Base-by-base conservation (phyloP, 371 early-diverging fungal species). In the Zopfochytrium polystomum region DNA sequence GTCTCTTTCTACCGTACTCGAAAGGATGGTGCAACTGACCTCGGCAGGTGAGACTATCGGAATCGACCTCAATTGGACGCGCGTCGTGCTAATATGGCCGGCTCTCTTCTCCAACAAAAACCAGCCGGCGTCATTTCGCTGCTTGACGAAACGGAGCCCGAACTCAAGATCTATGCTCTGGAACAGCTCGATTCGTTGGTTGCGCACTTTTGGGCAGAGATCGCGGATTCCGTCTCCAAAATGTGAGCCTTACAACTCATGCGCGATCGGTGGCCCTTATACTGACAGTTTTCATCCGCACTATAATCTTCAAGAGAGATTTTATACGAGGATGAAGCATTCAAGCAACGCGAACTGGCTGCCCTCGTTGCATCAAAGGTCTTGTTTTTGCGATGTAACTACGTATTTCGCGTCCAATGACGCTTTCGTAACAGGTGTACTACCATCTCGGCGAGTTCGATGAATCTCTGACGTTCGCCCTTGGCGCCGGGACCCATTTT, bases 151-250 rank as follows among this genome's bases (percentile, higher is more conserved):
- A 76, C 80, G n/a, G 87, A 95, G 69, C 87, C 86, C 31, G 90
- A 91, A 68, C 85, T 97, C 53, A 86, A 93, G 75, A 83, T 87
- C 48, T 93, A 92, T 74, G 96, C 96, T 43, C 84, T 98, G 44
- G 73, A 90, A 61, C 85, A 90, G 78, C 86, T 98, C 35, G 85
- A 95, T 71, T 71, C 72, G 13, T 74, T 93, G 57, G 91, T 95
- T 49, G 91, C 93, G 78, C 86, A 88, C 63, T 96, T 95, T 73
- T 98, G 98, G 98, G 89, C 95, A 18, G 98, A 97, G 71, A 92
- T 96, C 58, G 84, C 96, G 30, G 98, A 98, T 69, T 83, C 89
- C 9, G 85, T 96, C 51, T 82, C 93, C 5, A 92, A 92, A 76
- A 96, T 96, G 91, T 92, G 82, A 72, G 78, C 49, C 13, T 33